Percentiles rank a stretch among this genome's conserved stretches.
Conservation (phyloP, 139 green algal genomes). For the Coelastrella sp. region DNA sequence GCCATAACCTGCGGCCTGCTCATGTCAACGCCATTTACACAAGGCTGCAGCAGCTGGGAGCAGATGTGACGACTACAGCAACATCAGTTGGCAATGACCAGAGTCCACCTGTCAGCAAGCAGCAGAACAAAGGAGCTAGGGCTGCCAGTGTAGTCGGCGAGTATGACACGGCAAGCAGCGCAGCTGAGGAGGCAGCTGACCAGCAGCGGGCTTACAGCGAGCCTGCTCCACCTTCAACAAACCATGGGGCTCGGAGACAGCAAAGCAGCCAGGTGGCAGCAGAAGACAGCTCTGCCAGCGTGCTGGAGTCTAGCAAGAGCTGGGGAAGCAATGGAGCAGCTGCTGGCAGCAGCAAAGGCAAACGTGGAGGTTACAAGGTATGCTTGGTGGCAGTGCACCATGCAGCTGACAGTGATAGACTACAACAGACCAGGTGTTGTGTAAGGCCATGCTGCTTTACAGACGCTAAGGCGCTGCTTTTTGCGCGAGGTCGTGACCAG, state of each 20-base stretch:
- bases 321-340: not conserved
- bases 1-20: constrained; percentile 52
- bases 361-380: constrained; percentile 56
- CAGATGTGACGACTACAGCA: not conserved
- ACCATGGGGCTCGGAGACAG: not conserved
- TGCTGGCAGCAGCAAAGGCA: not conserved
- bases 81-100: not conserved
- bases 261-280: not conserved
- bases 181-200: not conserved
- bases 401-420: not conserved
- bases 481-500: not conserved
- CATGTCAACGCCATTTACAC: constrained; percentile 54
- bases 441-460: not conserved
- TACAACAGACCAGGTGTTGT: not conserved
- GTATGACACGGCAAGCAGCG: not conserved
- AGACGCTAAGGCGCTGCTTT: not conserved
- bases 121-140: not conserved
- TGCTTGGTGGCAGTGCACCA: not conserved
- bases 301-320: constrained; percentile 23
- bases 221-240: no score
- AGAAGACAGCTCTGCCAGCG: not conserved
- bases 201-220: not conserved
- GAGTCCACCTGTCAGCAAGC: not conserved
- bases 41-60: constrained; percentile 40
- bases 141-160: not conserved